Evolutionary conservation across 495 filamentous ascomycete genomes (phyloP).

Genomic region (Penicillium atrosanguineum): DNA sequence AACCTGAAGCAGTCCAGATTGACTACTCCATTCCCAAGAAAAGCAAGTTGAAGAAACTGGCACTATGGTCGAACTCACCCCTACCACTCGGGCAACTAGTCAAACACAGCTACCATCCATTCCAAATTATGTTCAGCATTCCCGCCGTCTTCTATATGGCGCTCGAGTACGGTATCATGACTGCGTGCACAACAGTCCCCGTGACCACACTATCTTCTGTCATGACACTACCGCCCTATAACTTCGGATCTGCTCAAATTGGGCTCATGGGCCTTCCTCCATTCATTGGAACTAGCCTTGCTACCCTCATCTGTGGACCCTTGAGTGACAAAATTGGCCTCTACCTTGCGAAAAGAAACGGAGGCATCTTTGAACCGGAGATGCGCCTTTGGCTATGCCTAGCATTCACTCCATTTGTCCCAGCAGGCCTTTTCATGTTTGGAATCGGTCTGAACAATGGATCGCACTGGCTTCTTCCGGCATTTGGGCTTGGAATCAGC

Average conservation of each 20-base stretch:
- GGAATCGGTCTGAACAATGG: conserved; percentile 31
- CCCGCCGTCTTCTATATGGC: conserved; percentile 37
- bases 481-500: conserved; percentile 25
- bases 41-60: conserved; percentile 15
- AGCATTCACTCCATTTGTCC: conserved; percentile 23
- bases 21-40: conserved; percentile 20
- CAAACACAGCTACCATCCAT: conserved; percentile 27
- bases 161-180: conserved; percentile 32
- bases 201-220: conserved; percentile 29
- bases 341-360: conserved; percentile 27
- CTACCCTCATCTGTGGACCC: conserved; percentile 29
- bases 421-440: conserved; percentile 32
- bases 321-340: conserved; percentile 34
- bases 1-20: conserved; percentile 1
- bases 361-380: conserved; percentile 37
- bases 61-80: conserved; percentile 16
- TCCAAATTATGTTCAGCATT: conserved; percentile 23
- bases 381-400: conserved; percentile 30
- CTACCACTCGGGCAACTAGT: conserved; percentile 15
- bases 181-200: conserved; percentile 31
- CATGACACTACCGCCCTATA: conserved; percentile 36
- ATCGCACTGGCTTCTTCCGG: conserved; percentile 27
- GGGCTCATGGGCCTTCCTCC: conserved; percentile 36
- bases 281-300: conserved; percentile 36
- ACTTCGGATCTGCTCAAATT: conserved; percentile 34